Evolutionary conservation across 345 rosid genomes (phyloP).

Genomic region (Dovyalis caffra): DNA sequence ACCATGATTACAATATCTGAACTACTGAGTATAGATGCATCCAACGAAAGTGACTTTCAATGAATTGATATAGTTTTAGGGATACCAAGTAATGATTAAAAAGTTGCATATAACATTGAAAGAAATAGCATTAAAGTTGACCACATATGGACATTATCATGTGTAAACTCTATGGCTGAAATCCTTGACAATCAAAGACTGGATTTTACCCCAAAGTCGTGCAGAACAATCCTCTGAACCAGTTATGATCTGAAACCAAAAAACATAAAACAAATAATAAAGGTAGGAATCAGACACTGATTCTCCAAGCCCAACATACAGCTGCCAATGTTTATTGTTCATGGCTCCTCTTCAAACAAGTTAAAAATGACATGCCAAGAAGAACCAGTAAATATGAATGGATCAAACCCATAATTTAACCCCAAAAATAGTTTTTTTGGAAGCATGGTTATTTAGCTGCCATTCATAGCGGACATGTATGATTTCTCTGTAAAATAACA

Average conservation of each 20-base stretch:
- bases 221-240: constrained; percentile 99
- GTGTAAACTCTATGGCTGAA: not conserved
- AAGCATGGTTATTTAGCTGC: no score
- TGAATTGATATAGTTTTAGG: no score
- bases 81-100: not conserved
- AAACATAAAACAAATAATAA: constrained; percentile 8
- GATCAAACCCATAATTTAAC: not conserved
- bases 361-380: not conserved
- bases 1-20: no score
- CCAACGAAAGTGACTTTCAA: no score
- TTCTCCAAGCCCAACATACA: constrained; percentile 7
- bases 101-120: not conserved
- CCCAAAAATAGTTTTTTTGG: no score
- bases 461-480: not conserved
- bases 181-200: constrained; percentile 5
- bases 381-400: not conserved
- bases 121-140: not conserved
- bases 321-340: not conserved
- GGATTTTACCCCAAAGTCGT: constrained; percentile 83
- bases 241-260: constrained; percentile 65
- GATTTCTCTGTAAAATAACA: not conserved
- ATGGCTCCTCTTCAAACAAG: not conserved
- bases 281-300: constrained; percentile 5
- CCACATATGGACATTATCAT: not conserved
- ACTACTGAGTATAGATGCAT: no score